phyloP scores from a whole-genome alignment of 495 filamentous ascomycete species.

The Lophiostoma macrostomum region DNA sequence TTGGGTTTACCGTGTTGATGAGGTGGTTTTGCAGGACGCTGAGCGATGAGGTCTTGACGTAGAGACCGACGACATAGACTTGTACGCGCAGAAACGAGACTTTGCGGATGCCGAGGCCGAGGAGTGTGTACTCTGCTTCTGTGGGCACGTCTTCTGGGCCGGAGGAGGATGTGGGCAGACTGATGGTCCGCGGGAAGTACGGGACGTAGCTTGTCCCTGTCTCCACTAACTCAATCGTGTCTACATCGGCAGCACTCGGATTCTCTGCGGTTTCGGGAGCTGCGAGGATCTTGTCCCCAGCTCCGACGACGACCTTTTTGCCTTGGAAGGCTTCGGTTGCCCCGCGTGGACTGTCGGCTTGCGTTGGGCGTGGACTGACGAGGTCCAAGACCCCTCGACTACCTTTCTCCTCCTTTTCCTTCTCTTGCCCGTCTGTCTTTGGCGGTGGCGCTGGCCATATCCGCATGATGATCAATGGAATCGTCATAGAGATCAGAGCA shows the following conservation, averaged over 20 bases:
- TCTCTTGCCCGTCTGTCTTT: constrained; percentile 5
- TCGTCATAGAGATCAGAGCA: constrained; percentile 24
- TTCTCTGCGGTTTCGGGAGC: constrained; percentile 48
- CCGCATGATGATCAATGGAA: constrained; percentile 19
- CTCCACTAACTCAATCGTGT: constrained; percentile 61
- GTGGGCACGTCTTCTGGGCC: constrained; percentile 30
- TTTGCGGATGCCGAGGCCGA: constrained; percentile 82
- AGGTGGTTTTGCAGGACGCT: constrained; percentile 54
- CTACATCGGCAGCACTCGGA: constrained; percentile 23
- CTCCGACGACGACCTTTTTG: constrained; percentile 47
- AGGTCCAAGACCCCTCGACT: constrained; percentile 6
- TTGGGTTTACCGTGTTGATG: constrained; percentile 45
- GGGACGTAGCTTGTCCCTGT: constrained; percentile 85
- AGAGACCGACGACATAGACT: constrained; percentile 92
- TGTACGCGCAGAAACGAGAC: constrained; percentile 88
- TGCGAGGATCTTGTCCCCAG: constrained; percentile 54
- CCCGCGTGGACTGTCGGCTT: constrained; percentile 21
- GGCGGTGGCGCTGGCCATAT: constrained; percentile 13
- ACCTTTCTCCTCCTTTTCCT: not conserved
- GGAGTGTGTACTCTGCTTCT: constrained; percentile 73
- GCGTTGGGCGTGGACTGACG: constrained; percentile 7
- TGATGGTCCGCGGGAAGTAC: constrained; percentile 71
- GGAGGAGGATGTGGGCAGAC: constrained; percentile 49
- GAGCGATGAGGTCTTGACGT: constrained; percentile 78
- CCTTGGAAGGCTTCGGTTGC: constrained; percentile 38